Conservation (phyloP, 768 basidiomycete species). For the Tulasnella sp. region DNA sequence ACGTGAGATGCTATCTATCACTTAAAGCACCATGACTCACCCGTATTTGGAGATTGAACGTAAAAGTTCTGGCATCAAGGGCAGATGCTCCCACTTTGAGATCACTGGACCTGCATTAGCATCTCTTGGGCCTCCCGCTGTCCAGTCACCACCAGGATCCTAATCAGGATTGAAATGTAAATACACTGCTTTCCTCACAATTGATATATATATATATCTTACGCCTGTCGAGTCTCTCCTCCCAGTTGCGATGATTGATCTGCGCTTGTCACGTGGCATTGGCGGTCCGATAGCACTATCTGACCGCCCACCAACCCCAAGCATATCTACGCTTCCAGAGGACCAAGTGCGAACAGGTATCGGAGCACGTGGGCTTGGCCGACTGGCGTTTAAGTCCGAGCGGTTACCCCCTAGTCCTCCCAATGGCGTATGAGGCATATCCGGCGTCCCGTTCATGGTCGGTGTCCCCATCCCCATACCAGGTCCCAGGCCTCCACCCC, state of each 20-base stretch:
- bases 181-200: background rate
- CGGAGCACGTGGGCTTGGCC: conserved; percentile 54
- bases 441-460: conserved; percentile 8
- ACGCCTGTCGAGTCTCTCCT: conserved; percentile 51
- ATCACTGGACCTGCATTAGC: conserved; percentile 64
- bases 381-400: conserved; percentile 26
- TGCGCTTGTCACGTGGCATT: conserved; percentile 18
- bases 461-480: background rate
- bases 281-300: background rate
- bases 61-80: conserved; percentile 75
- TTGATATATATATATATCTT: conserved; percentile 26
- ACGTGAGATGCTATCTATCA: conserved; percentile 8
- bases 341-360: conserved; percentile 80
- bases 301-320: conserved; percentile 22
- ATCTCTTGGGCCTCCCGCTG: background rate
- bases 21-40: conserved; percentile 37
- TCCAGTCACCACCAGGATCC: conserved; percentile 31
- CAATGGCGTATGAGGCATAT: conserved; percentile 8
- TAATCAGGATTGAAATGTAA: background rate
- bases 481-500: background rate
- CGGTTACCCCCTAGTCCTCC: background rate
- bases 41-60: conserved; percentile 88
- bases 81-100: conserved; percentile 93
- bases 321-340: conserved; percentile 65
- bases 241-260: conserved; percentile 11